Evolutionary conservation across 1,284 basidiomycete species (phyloP), one percentile per base, ranked within the genome.

Genomic region (Golubevia pallescens): DNA sequence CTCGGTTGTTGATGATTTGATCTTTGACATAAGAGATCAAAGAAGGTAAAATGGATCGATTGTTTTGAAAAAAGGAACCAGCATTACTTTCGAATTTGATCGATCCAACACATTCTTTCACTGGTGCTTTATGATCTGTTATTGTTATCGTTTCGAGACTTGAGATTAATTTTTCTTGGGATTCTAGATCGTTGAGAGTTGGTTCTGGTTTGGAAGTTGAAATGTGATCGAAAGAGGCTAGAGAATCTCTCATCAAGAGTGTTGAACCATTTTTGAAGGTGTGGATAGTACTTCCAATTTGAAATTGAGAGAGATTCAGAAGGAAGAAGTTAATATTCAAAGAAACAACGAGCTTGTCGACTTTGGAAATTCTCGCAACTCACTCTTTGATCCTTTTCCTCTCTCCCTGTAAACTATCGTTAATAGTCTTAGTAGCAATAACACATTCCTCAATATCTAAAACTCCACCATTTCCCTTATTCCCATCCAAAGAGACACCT

Each of bases 391-490:
- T 75, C 24, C 71, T 71, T 6, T 70, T 63, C 54, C 75, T 73
- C 5, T 77, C 72, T 0, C 19, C 60, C 1, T 74, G 72, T 24
- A 85, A 63, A 0, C 74, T 75, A n/a, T 61, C 60, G 58, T 84
- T 82, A 66, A 85, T 73, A 8, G 79, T 74, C 32, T 58, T 59
- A 16, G 82, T 85, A 8, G 78, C 82, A 38, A 85, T 81, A 8
- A 78, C 74, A 34, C 82, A 85, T 58, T 84, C 82, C 65, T 85
- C 82, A 61, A 85, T 85, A 59, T 85, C 82, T 70, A 84, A 74
- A 7, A 85, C 80, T 20, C 65, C 67, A 16, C 76, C 77, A 2
- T 70, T 74, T 6, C 73, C 75, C 16, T 74, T 69, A 59, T 61
- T 10, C 3, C 34, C 34, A 5, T 38, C 34, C 34, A 38, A 5